A percentile compares a stretch with the other conserved stretches of the same genome.
Evolutionary conservation across 306 rosid genomes (phyloP).

Genomic region (Quercus bicolor): DNA sequence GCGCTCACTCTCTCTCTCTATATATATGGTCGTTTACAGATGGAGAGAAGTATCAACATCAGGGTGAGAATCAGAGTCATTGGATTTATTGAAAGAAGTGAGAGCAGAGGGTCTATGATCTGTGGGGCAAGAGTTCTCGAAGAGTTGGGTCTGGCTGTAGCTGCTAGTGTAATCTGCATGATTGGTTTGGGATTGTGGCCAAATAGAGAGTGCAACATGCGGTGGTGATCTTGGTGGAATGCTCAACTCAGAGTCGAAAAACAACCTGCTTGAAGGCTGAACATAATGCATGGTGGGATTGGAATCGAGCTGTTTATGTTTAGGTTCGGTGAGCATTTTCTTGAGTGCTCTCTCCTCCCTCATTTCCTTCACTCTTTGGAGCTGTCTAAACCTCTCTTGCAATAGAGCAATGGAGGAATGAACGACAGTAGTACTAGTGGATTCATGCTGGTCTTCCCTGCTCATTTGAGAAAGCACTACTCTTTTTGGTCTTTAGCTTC

Average conservation of each 20-base stretch:
- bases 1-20: not conserved
- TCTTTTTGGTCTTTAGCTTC: not conserved
- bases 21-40: slow-evolving; percentile 37
- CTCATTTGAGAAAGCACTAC: slow-evolving; percentile 30
- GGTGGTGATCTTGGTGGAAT: slow-evolving; percentile 37
- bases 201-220: slow-evolving; percentile 60
- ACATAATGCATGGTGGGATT: slow-evolving; percentile 13
- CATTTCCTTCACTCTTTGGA: slow-evolving; percentile 83
- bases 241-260: slow-evolving; percentile 34
- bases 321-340: slow-evolving; percentile 35
- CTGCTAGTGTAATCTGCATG: slow-evolving; percentile 13
- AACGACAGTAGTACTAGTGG: slow-evolving; percentile 9
- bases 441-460: slow-evolving; percentile 40
- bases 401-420: slow-evolving; percentile 77
- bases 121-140: slow-evolving; percentile 35
- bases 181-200: slow-evolving; percentile 44
- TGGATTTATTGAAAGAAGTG: slow-evolving; percentile 27
- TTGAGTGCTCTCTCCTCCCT: slow-evolving; percentile 70
- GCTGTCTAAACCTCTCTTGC: slow-evolving; percentile 82
- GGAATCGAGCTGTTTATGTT: slow-evolving; percentile 27
- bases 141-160: slow-evolving; percentile 24
- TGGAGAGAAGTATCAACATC: slow-evolving; percentile 93
- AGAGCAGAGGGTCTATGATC: slow-evolving; percentile 18
- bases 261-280: slow-evolving; percentile 25
- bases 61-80: slow-evolving; percentile 34